Conservation (phyloP, 306 rosid genomes). For the Purshia tridentata region DNA sequence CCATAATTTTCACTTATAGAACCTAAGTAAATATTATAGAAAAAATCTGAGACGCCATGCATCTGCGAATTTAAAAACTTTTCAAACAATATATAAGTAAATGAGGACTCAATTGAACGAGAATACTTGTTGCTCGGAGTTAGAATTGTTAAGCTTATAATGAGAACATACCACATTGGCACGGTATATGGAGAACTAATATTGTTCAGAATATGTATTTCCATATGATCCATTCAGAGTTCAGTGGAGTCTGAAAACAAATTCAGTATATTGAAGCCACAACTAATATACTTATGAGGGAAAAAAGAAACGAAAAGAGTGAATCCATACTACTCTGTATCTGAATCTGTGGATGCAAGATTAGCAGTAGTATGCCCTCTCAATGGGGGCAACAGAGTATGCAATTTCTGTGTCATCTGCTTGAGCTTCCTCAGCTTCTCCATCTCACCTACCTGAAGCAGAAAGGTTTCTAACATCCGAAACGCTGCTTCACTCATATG, state of each 20-base stretch:
- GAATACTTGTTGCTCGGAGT: too few species aligned
- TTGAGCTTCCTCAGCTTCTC: constrained; percentile 63
- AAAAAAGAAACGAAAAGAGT: background rate
- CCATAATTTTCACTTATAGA: too few species aligned
- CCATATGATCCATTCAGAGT: background rate
- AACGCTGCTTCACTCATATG: constrained; percentile 63
- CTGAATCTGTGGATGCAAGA: constrained; percentile 18
- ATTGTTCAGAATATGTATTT: background rate
- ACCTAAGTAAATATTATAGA: too few species aligned
- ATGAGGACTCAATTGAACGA: too few species aligned
- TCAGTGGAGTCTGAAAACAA: background rate
- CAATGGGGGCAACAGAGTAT: constrained; percentile 52
- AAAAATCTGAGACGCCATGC: too few species aligned
- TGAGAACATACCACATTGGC: too few species aligned
- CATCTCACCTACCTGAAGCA: constrained; percentile 40
- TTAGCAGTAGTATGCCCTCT: constrained; percentile 42
- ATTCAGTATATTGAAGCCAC: background rate
- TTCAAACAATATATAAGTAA: too few species aligned
- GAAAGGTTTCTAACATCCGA: constrained; percentile 60
- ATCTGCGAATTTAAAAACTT: too few species aligned
- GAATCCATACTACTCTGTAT: background rate
- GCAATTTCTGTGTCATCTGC: constrained; percentile 59
- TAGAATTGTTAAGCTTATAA: too few species aligned
- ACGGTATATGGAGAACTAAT: too few species aligned
- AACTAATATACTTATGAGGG: background rate